Evolutionary conservation across 257 asterid genomes (phyloP).

Genomic region (Pogostemon cablin): DNA sequence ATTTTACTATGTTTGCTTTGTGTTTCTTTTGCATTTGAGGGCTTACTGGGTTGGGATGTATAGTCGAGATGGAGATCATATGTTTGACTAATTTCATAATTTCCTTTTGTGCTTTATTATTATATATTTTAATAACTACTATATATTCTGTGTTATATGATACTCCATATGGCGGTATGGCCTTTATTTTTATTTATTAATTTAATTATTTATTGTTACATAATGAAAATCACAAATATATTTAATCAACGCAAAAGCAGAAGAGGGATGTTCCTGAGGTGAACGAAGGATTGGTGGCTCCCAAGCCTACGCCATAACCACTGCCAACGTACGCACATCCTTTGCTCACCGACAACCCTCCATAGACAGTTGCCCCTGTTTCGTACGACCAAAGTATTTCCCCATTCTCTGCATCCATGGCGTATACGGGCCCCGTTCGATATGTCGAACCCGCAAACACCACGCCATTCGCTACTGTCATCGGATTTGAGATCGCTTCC

Average conservation of each 20-base stretch:
- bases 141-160: too few species aligned
- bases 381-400: conserved; percentile 49
- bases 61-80: conserved; percentile 43
- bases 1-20: conserved; percentile 38
- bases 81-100: conserved; percentile 31
- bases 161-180: too few species aligned
- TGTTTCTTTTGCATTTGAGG: conserved; percentile 39
- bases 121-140: neutral
- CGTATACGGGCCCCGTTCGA: conserved; percentile 50
- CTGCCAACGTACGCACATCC: conserved; percentile 54
- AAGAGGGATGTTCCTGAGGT: conserved; percentile 48
- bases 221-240: too few species aligned
- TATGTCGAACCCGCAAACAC: conserved; percentile 49
- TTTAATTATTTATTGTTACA: too few species aligned
- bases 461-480: conserved; percentile 50
- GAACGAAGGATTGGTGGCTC: conserved; percentile 12
- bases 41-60: conserved; percentile 44
- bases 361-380: conserved; percentile 47
- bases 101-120: conserved; percentile 32
- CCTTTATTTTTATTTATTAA: too few species aligned
- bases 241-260: conserved; percentile 42
- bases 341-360: conserved; percentile 54
- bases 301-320: conserved; percentile 36
- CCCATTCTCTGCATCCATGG: conserved; percentile 38
- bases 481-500: conserved; percentile 41